Percentiles rank a stretch among this genome's conserved stretches.
Evolutionary conservation across 345 rosid genomes (phyloP).

Genomic region (Heritiera fomes): DNA sequence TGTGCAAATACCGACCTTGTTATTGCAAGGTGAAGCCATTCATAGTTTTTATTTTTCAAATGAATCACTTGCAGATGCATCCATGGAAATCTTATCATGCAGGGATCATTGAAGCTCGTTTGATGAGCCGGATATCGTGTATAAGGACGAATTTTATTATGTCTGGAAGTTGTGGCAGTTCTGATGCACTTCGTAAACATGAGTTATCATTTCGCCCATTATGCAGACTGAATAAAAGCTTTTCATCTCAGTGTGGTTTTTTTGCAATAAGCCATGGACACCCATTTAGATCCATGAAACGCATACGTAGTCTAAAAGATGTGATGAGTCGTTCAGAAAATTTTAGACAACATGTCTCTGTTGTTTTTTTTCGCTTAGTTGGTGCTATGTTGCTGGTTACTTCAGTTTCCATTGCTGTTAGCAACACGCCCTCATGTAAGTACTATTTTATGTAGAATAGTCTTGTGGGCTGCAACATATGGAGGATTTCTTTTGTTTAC

Average conservation of each 20-base stretch:
- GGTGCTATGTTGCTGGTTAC: constrained; percentile 53
- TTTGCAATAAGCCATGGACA: constrained; percentile 25
- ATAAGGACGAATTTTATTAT: constrained; percentile 11
- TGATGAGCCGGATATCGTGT: constrained; percentile 26
- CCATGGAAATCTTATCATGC: constrained; percentile 35
- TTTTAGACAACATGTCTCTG: constrained; percentile 43
- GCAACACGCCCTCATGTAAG: constrained; percentile 65
- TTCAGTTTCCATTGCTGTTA: constrained; percentile 60
- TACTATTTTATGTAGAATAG: constrained; percentile 19
- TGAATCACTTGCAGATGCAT: constrained; percentile 36
- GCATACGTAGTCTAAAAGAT: constrained; percentile 21
- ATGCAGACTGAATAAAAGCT: constrained; percentile 11
- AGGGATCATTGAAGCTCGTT: constrained; percentile 31
- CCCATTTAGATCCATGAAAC: constrained; percentile 30
- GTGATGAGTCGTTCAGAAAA: constrained; percentile 33
- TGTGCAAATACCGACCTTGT: not conserved
- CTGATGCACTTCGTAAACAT: constrained; percentile 5
- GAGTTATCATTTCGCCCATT: constrained; percentile 14
- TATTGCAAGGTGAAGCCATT: not conserved
- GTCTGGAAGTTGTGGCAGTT: constrained; percentile 27
- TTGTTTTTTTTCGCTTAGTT: constrained; percentile 44
- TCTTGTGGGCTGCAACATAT: not conserved
- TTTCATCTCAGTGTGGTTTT: constrained; percentile 28
- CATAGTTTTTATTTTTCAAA: not conserved
- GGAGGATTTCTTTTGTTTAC: not conserved